Evolutionary conservation across 1,284 basidiomycete species (phyloP), one percentile per base, ranked within the genome.

Genomic region (Phellinidium pouzarii): DNA sequence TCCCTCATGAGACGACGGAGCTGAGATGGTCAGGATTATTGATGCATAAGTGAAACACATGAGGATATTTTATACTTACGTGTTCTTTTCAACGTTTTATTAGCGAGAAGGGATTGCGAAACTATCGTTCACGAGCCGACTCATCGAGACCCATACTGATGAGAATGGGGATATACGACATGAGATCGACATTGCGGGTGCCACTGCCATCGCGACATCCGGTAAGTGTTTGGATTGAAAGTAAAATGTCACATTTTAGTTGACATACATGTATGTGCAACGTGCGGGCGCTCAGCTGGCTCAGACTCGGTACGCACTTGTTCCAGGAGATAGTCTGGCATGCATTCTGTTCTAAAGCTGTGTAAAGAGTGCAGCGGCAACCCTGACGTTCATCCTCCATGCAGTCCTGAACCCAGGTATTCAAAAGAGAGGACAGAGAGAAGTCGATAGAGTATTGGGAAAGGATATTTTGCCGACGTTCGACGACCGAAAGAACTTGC

Each of bases 151-250:
- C 71, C 59, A 64, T 37, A 48, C 43, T 19, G 26, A 40, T 11
- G 50, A 34, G 1, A 72, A 78, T 50, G 48, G 25, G 12, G 22
- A 76, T 78, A 50, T 71, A 74, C 48, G 69, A 76, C 54, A 66
- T 83, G 50, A 82, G 79, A 59, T 82, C 79, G 26, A 34, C 17
- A 36, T 48, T 36, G 27, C 52, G 27, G 26, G 36, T 40, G 25
- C 25, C 47, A 31, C 34, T n/a, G 19, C 47, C 12, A 20, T 31
- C 22, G 22, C 20, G 8, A 23, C 27, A 3, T 5, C 27, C 22
- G 43, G 43, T 44, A 44, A 40, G 37, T 17, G 8, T 17, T 3
- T 19, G 12, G 14, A 3, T 17, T 3, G 19, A 40, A 17, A 40
- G 14, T 11, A 40, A 3, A 40, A 3, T 11, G 12, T 11, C 2